These are phyloP conservation scores for Diplosphaera chodatii DNA, from an alignment of 139 green algal species.

Conservation along the genomic window DNA sequence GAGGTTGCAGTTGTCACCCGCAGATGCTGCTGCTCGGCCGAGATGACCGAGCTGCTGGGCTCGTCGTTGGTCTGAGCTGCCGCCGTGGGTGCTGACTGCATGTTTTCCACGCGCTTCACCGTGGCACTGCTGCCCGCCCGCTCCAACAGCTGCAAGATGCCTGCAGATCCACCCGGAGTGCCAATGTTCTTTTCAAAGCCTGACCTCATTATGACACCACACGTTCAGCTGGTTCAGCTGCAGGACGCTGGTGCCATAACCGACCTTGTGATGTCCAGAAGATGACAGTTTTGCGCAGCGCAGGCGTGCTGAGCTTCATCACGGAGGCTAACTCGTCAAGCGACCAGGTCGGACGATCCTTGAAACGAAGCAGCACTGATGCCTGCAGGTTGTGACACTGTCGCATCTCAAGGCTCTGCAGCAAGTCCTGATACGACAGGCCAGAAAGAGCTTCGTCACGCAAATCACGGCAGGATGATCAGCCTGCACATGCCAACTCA, in stretches of 20 bases:
- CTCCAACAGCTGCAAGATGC: neutral
- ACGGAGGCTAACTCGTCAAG: conserved; percentile 40
- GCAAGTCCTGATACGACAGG: too few species aligned
- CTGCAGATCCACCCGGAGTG: too few species aligned
- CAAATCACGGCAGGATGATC: neutral
- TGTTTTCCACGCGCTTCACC: conserved; percentile 3
- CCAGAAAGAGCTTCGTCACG: too few species aligned
- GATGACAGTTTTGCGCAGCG: conserved; percentile 53
- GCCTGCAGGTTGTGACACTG: conserved; percentile 43
- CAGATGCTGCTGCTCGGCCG: neutral
- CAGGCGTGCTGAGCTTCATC: conserved; percentile 40
- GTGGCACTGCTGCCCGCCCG: too few species aligned
- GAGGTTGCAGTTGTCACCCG: too few species aligned
- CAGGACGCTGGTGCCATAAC: too few species aligned
- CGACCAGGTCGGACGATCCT: conserved; percentile 22
- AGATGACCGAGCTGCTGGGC: neutral
- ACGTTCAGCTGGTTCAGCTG: too few species aligned
- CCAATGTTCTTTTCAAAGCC: neutral
- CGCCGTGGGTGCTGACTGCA: conserved; percentile 7
- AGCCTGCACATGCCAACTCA: neutral
- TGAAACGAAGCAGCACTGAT: conserved; percentile 73
- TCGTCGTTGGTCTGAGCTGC: neutral
- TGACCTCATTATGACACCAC: too few species aligned
- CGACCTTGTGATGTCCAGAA: conserved; percentile 87
- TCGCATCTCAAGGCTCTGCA: too few species aligned